These are phyloP conservation scores for Cicer judaicum DNA, from an alignment of 306 rosid genomes.

Conservation along the genomic window DNA sequence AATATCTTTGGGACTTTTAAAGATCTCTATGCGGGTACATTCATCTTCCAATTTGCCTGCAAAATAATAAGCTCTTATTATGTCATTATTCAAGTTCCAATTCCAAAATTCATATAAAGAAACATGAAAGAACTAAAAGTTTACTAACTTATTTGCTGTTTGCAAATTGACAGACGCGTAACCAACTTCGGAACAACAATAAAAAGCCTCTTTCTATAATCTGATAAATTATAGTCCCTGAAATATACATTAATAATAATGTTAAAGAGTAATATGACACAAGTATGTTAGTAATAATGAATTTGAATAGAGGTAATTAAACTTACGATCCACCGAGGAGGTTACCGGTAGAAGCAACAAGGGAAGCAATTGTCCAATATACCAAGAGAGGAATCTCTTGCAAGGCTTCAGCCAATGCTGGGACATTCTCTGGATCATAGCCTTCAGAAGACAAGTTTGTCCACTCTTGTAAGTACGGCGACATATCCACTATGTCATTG, in stretches of 20 bases:
- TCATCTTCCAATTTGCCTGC: conserved; percentile 13
- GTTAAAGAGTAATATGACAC: too few relatives aligned
- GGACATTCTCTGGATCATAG: conserved; percentile 44
- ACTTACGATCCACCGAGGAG: conserved; percentile 47
- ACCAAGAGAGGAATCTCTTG: conserved; percentile 44
- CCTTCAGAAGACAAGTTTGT: conserved; percentile 39
- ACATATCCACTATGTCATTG: conserved; percentile 22
- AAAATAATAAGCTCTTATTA: conserved; percentile 20
- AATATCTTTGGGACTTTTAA: conserved; percentile 40
- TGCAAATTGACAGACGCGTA: neutral
- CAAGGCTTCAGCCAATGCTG: conserved; percentile 39
- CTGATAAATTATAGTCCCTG: conserved; percentile 36
- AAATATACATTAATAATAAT: neutral
- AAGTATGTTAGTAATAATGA: too few relatives aligned
- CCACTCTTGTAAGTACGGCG: conserved; percentile 49
- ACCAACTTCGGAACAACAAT: neutral
- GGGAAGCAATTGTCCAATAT: conserved; percentile 46
- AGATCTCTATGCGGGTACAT: neutral
- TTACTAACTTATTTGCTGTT: conserved; percentile 25
- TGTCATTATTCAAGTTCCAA: neutral
- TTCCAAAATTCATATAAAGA: neutral
- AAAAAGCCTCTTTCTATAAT: neutral
- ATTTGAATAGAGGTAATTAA: neutral
- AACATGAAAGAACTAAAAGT: neutral
- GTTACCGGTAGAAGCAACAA: conserved; percentile 44